These are phyloP conservation scores for Laburnicola sp. DNA, from an alignment of 2,329 filamentous ascomycete species.

Conservation along the genomic window DNA sequence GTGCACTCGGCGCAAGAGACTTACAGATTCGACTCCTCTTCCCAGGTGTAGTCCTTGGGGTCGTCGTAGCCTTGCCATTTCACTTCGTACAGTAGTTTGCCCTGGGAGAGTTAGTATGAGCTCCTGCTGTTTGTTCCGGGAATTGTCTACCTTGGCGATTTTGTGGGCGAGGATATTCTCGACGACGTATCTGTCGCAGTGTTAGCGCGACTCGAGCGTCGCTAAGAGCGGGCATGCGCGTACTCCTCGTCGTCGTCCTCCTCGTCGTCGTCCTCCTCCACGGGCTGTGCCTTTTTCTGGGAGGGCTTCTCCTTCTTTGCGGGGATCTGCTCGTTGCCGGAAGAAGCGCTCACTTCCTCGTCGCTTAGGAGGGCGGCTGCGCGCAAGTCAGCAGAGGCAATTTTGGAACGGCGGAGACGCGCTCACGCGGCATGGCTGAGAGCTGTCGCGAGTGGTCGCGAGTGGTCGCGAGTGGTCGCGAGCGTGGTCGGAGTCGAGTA, in stretches of 20 bases:
- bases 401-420: slow-evolving; percentile 10
- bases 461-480: too few relatives aligned
- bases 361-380: slow-evolving; percentile 49
- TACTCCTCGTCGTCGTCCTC: slow-evolving; percentile 52
- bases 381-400: slow-evolving; percentile 20
- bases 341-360: slow-evolving; percentile 38
- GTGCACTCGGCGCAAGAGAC: slow-evolving; percentile 23
- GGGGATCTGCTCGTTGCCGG: slow-evolving; percentile 34
- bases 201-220: slow-evolving; percentile 22
- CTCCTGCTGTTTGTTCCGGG: slow-evolving; percentile 47
- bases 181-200: slow-evolving; percentile 65
- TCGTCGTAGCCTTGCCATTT: slow-evolving; percentile 81
- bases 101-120: slow-evolving; percentile 22
- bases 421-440: slow-evolving; percentile 41
- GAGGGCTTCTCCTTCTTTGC: slow-evolving; percentile 28
- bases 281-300: slow-evolving; percentile 9
- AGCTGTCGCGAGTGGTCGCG: slow-evolving; percentile 1
- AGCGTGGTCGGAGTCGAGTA: neutral
- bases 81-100: slow-evolving; percentile 62
- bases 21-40: slow-evolving; percentile 73
- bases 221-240: slow-evolving; percentile 23
- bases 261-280: slow-evolving; percentile 22
- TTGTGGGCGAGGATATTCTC: slow-evolving; percentile 72
- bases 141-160: slow-evolving; percentile 47
- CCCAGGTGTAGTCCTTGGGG: slow-evolving; percentile 74